phyloP scores from a whole-genome alignment of 2,329 filamentous ascomycete species.

The Neonectria hederae region DNA sequence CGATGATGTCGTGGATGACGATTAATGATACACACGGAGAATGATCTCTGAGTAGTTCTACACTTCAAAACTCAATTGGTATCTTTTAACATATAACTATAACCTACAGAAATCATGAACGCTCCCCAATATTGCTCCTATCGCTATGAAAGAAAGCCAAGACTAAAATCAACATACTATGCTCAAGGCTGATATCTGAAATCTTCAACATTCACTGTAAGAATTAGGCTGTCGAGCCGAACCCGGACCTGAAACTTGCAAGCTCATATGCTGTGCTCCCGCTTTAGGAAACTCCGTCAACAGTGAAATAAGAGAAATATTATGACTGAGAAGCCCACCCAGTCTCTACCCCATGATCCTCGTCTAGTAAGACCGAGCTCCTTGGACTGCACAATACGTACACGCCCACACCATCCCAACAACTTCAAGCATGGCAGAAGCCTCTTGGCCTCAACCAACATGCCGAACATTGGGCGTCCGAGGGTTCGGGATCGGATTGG shows the following conservation, averaged over 20 bases:
- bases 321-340: background rate
- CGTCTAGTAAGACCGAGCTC: background rate
- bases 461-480: slow-evolving; percentile 19
- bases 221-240: too few species aligned
- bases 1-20: background rate
- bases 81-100: background rate
- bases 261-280: background rate
- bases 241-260: background rate
- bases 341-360: background rate
- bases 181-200: background rate
- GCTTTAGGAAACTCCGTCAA: background rate
- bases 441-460: background rate
- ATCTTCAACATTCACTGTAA: background rate
- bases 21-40: background rate
- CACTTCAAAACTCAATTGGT: background rate
- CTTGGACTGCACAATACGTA: background rate
- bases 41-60: background rate
- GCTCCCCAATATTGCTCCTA: background rate
- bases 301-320: background rate
- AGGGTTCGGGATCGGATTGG: slow-evolving; percentile 47
- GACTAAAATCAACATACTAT: background rate
- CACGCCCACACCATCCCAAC: background rate
- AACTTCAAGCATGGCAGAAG: background rate
- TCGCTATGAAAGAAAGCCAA: background rate
- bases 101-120: background rate